Base-by-base conservation (phyloP, 768 basidiomycete genomes). In the Termitomyces eurrhizus region DNA sequence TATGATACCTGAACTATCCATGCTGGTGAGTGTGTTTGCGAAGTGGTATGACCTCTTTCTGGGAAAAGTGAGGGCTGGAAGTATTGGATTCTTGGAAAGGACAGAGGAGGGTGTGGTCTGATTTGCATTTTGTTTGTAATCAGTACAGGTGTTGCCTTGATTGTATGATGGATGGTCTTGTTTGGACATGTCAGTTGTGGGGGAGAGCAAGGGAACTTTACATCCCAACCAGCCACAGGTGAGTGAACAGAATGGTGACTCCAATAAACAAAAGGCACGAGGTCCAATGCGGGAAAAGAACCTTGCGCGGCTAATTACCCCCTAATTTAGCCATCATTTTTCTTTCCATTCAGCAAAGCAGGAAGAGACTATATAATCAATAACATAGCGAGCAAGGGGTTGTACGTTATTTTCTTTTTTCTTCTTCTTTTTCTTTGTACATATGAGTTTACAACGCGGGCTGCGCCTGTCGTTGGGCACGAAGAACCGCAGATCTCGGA, bases 31-130 rank as follows among this genome's bases (percentile, higher is more conserved):
- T 49, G 56, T 88, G 33, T 78, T 92, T 33, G 78, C 76, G 53
- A 86, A 76, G 65, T 92, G 21, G 90, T 90, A 90, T 68, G 89
- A 92, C 44, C 81, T 44, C 58, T 87, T 92, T 66, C 61, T 81
- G 63, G 68, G 69, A 8, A 92, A 91, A 68, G 67, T 90, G 41
- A 80, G 73, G 64, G 79, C 79, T 80, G 4, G 83, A 41, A 55
- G 60, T 18, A 49, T 61, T 9, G 60, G 55, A 9, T 61, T 61
- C 41, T 14, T 61, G 33, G 55, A 61, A 44, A 61, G 55, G 55
- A 52, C 21, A 4, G 59, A 60, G 50, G 56, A 56, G n/a, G n/a
- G 21, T 21, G 21, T 21, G 21, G 21, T 21, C 21, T 21, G 1
- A 21, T 21, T 21, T 21, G 21, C 21, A 21, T 1, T 21, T 21